Base-by-base conservation (phyloP, 179 eudicot species). In the Beta macrorhiza region DNA sequence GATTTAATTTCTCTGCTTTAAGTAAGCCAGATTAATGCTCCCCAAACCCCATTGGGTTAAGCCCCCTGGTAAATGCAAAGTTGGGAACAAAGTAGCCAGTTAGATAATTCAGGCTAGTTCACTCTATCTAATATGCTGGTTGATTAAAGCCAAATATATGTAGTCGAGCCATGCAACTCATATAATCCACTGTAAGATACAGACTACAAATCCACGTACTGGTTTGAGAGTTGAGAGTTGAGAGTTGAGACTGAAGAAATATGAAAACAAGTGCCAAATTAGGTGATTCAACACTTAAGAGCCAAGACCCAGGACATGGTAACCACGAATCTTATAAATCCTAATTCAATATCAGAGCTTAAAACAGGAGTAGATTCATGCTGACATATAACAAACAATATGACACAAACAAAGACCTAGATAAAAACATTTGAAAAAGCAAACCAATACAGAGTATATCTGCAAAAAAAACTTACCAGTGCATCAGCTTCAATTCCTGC, bases 401-500 rank as follows among this genome's bases (percentile, higher is more conserved):
- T 20, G 59, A 51, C 17, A 17, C 37, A 1, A 51, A 56, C 51
- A 74, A 37, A 37, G 42, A 37, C 42, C 42, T 37, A 73, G 45
- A 76, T 45, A 47, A 45, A 67, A 70, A 42, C 73, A 25, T 20
- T 17, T 61, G 51, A 2, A 7, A 29, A 47, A 49, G 71, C 57
- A 57, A 63, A 55, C 45, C 0, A 16, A 61, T 10, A 44, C 4
- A 78, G 53, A 16, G 45, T 14, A 77, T 44, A 80, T 61, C 53
- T 55, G 8, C 57, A 20, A 49, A 74, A 73, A 87, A 87, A 77
- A 37, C 94, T 85, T 87, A 96, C 99, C 93, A 89, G 77, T 59
- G 99, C 99, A 89, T 96, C 98, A 72, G 94, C 98, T 86, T 92
- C 97, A 75, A 94, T 88, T 84, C 94, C 99, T 67, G 94, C 98